These are phyloP conservation scores for Pseudonitzschia delicatissima DNA, from an alignment of 108 stramenopile genomes.

Conservation along the genomic window DNA sequence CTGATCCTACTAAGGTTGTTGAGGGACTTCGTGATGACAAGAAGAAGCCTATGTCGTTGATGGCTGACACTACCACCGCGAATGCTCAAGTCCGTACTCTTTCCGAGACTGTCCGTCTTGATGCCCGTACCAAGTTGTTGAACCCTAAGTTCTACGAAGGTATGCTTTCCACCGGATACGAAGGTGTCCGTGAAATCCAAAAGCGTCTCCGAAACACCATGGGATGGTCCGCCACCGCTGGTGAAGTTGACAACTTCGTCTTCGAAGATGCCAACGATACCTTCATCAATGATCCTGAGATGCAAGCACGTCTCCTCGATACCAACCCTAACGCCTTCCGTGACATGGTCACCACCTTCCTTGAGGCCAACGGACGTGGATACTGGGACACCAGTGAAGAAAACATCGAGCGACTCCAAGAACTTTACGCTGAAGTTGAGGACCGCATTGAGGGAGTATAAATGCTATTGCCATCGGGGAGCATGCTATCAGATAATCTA, in stretches of 20 bases:
- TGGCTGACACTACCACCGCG: constrained; percentile 98
- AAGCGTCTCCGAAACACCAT: constrained; percentile 97
- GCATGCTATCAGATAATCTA: constrained; percentile 9
- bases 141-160: constrained; percentile 99
- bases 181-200: constrained; percentile 96
- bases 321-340: constrained; percentile 97
- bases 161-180: constrained; percentile 95
- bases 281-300: constrained; percentile 94
- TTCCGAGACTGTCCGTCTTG: constrained; percentile 93
- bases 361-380: constrained; percentile 96
- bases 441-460: constrained; percentile 96
- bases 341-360: constrained; percentile 95
- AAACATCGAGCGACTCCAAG: constrained; percentile 93
- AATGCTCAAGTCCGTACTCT: constrained; percentile 95
- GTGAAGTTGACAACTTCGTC: constrained; percentile 97
- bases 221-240: constrained; percentile 97
- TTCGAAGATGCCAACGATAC: constrained; percentile 96
- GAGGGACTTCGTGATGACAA: constrained; percentile 93
- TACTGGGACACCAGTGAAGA: constrained; percentile 94
- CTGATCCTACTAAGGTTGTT: constrained; percentile 97
- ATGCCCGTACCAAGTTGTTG: constrained; percentile 96
- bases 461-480: constrained; percentile 9
- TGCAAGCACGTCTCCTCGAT: constrained; percentile 91
- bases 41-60: constrained; percentile 93
- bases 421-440: constrained; percentile 96